Evolutionary conservation across 345 rosid genomes (phyloP), one percentile per base, ranked within the genome.

Genomic region (Citrus mangshanensis): DNA sequence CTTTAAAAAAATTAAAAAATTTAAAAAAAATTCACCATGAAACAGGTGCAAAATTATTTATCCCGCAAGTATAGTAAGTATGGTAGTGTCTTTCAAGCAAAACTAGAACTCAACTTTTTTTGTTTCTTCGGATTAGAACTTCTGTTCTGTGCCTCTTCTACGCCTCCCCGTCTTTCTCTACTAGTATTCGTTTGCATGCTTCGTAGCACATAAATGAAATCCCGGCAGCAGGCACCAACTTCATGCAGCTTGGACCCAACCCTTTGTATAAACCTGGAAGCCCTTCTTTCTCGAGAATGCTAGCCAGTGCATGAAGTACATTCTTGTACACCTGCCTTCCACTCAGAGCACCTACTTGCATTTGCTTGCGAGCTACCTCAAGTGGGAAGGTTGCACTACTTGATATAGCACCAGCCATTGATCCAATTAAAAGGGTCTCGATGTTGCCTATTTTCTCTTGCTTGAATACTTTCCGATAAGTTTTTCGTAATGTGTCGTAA

Each of bases 171-270:
- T 85, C 87, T 25, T 89, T 79, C 81, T 91, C 98, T 7, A 97
- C 86, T 12, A 94, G 87, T 77, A 94, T 89, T 90, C 88, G 87
- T 84, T 94, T 96, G 86, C 95, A 90, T 32, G 98, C 98, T 83
- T 96, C 98, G 80, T 94, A 96, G 82, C 98, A 96, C 99, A 96
- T 94, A 83, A 96, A 96, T 12, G 99, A 94, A 84, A 96, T 94
- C 74, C 99, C 99, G 60, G 98, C 99, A 60, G 99, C 98, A 42
- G 97, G 98, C 42, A 95, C 97, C 89, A 95, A 75, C 86, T 95
- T 95, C 93, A 93, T 84, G 92, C 97, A 93, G 81, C 98, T 95
- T 0, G 97, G 98, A 51, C 98, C 99, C 75, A 95, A 80, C 62
- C 99, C 99, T 81, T 89, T 93, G 79, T 93, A 96, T 75, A 95